Percentiles rank a stretch among this genome's conserved stretches.
Conservation (phyloP, 2,329 filamentous ascomycete species). For the Fusarium circinatum region DNA sequence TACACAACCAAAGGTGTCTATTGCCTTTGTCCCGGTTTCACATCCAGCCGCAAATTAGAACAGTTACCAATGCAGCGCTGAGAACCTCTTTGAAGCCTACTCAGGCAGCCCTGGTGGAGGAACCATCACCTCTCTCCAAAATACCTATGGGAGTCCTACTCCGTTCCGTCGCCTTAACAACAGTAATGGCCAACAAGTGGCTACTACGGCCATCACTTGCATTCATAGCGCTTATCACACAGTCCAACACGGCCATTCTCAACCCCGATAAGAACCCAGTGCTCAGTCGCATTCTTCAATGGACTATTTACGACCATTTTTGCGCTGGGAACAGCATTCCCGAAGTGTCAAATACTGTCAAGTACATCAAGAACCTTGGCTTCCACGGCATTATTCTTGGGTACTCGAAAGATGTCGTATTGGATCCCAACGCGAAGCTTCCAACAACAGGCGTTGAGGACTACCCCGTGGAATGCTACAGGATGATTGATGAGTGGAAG, state of each 20-base stretch:
- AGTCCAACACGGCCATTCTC: slow-evolving; percentile 48
- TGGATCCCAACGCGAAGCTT: slow-evolving; percentile 44
- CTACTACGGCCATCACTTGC: slow-evolving; percentile 41
- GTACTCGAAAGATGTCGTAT: slow-evolving; percentile 61
- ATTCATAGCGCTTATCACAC: slow-evolving; percentile 37
- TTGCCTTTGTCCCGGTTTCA: not conserved
- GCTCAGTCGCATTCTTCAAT: slow-evolving; percentile 55
- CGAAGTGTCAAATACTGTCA: slow-evolving; percentile 58
- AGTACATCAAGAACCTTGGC: slow-evolving; percentile 58
- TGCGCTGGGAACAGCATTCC: slow-evolving; percentile 61
- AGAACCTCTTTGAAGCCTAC: slow-evolving; percentile 9
- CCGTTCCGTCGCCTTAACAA: slow-evolving; percentile 42
- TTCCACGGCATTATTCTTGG: slow-evolving; percentile 64
- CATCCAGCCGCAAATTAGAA: not conserved
- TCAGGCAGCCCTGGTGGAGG: not conserved
- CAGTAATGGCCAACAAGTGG: slow-evolving; percentile 42
- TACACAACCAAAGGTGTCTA: not conserved
- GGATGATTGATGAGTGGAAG: slow-evolving; percentile 57
- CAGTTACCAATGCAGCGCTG: slow-evolving; percentile 1
- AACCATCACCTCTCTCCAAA: slow-evolving; percentile 26
- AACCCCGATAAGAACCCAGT: slow-evolving; percentile 55
- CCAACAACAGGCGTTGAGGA: not conserved
- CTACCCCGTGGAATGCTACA: slow-evolving; percentile 27
- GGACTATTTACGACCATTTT: slow-evolving; percentile 65
- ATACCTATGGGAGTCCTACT: slow-evolving; percentile 39